A percentile compares a stretch with the other conserved stretches of the same genome.
Evolutionary conservation across 225 moss, liverwort and hornwort genomes (phyloP).

Genomic region (Pleurozium schreberi): DNA sequence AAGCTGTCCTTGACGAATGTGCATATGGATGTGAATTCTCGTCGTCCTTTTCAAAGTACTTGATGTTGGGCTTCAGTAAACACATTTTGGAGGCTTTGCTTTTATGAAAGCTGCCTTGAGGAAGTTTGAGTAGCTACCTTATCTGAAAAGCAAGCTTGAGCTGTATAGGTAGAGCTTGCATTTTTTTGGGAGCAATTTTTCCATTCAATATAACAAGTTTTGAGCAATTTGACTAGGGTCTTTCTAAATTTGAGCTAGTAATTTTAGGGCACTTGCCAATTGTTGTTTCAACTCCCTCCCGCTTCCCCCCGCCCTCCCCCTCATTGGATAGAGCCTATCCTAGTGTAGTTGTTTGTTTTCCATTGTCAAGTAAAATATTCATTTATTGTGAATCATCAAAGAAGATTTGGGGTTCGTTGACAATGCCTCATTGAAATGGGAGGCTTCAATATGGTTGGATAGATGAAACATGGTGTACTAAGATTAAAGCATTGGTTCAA

Average conservation of each 20-base stretch:
- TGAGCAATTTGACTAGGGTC: background rate
- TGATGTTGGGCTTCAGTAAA: background rate
- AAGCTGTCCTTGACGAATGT: background rate
- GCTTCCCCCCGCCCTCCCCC: too few species aligned
- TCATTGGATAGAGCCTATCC: background rate
- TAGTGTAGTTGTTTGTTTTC: background rate
- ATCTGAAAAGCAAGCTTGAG: background rate
- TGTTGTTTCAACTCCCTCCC: background rate
- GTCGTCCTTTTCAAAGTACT: background rate
- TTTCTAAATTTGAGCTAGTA: background rate
- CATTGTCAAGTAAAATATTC: background rate
- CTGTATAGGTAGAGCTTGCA: background rate
- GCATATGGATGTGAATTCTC: background rate
- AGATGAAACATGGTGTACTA: background rate
- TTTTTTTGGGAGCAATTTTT: background rate
- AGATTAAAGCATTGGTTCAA: background rate
- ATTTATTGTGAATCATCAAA: background rate
- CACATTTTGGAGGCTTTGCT: background rate
- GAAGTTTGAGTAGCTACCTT: background rate
- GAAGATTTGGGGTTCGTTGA: background rate
- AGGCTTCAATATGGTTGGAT: background rate
- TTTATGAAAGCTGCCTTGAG: background rate
- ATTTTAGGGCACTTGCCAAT: background rate
- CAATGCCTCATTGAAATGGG: background rate
- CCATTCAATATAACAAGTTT: accelerated